Conservation (phyloP, 1,284 basidiomycete species). For the Sanghuangporus weigelae region DNA sequence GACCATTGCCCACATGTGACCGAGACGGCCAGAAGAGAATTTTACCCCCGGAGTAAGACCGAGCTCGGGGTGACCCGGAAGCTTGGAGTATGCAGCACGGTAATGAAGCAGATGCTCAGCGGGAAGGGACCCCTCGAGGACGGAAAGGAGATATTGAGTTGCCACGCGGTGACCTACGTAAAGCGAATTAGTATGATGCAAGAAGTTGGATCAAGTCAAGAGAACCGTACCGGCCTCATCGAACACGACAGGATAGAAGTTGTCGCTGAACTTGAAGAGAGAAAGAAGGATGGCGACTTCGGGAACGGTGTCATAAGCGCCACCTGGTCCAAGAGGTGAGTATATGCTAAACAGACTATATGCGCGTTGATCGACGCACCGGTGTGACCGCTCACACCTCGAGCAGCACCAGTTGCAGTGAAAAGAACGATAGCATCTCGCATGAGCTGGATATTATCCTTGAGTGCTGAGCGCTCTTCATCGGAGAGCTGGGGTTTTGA, state of each 20-base stretch:
- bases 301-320: slow-evolving; percentile 81
- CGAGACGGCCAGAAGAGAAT: slow-evolving; percentile 81
- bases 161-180: slow-evolving; percentile 76
- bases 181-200: background rate
- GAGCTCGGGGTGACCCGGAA: slow-evolving; percentile 82
- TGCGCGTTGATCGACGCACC: slow-evolving; percentile 32
- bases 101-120: slow-evolving; percentile 76
- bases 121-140: slow-evolving; percentile 66
- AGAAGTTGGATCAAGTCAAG: background rate
- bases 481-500: slow-evolving; percentile 52
- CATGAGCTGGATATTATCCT: slow-evolving; percentile 69
- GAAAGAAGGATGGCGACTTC: slow-evolving; percentile 73
- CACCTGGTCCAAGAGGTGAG: slow-evolving; percentile 38
- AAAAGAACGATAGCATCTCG: slow-evolving; percentile 81
- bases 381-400: slow-evolving; percentile 81
- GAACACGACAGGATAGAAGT: slow-evolving; percentile 61
- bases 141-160: slow-evolving; percentile 78
- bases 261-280: slow-evolving; percentile 61
- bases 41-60: slow-evolving; percentile 83
- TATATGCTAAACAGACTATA: slow-evolving; percentile 10
- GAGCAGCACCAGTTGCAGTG: slow-evolving; percentile 74
- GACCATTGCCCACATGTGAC: slow-evolving; percentile 79
- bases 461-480: slow-evolving; percentile 54
- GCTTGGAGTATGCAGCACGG: slow-evolving; percentile 76
- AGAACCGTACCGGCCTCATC: slow-evolving; percentile 64